Percentiles rank a stretch among this genome's conserved stretches.
Evolutionary conservation across 495 filamentous ascomycete genomes (phyloP).

Genomic region (Elaphomyces granulatus): DNA sequence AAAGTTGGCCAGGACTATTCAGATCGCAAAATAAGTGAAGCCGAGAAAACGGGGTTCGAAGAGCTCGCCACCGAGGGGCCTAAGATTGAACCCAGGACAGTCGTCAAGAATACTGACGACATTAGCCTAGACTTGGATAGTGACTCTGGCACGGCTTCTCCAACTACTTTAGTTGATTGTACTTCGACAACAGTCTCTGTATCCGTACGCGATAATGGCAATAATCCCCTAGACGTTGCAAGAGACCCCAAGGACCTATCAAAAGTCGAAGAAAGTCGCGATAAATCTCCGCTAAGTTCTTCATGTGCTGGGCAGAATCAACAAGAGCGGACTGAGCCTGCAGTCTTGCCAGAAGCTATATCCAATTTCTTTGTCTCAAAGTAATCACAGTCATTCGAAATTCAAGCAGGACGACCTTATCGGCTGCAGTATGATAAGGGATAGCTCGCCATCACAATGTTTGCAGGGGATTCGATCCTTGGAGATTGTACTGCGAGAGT

Average conservation of each 20-base stretch:
- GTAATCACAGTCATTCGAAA: constrained; percentile 35
- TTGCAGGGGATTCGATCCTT: constrained; percentile 45
- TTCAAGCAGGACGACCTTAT: constrained; percentile 16
- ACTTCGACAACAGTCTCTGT: too few relatives aligned
- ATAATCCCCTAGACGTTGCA: not conserved
- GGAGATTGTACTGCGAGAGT: constrained; percentile 36
- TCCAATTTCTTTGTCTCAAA: constrained; percentile 69
- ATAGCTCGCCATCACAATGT: constrained; percentile 84
- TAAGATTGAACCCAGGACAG: constrained; percentile 9
- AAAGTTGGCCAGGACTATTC: constrained; percentile 10
- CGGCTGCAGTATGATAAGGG: constrained; percentile 73
- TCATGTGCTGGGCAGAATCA: constrained; percentile 22
- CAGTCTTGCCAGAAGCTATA: constrained; percentile 64
- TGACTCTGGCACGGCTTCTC: constrained; percentile 16
- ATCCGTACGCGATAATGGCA: constrained; percentile 1
- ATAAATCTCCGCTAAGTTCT: constrained; percentile 53
- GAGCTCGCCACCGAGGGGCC: constrained; percentile 12
- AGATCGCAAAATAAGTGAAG: constrained; percentile 8
- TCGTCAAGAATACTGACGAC: constrained; percentile 33
- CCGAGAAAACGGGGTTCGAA: constrained; percentile 5
- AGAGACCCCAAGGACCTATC: not conserved
- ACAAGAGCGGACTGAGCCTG: constrained; percentile 28
- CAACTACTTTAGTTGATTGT: too few relatives aligned
- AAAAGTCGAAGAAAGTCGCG: constrained; percentile 21
- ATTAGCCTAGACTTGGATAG: constrained; percentile 43